Evolutionary conservation across 352 stramenopile species (phyloP), one percentile per base, ranked within the genome.

Genomic region (Phytophthora pseudosyringae): DNA sequence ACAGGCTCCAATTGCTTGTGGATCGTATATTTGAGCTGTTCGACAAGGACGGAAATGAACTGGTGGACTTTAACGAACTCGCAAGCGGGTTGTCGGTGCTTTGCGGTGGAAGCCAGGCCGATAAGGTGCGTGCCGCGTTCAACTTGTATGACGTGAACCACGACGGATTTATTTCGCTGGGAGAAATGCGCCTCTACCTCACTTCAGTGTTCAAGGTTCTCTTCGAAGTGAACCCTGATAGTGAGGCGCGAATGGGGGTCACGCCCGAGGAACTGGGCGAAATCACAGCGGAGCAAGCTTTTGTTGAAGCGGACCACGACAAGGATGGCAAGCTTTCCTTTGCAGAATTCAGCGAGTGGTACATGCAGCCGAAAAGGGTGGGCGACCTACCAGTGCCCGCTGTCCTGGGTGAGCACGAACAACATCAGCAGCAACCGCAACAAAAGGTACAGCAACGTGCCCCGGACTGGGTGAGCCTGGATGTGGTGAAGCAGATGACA

Each of bases 91-190:
- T 97, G 10, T 94, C 86, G 1, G 75, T 96, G 51, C 65, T 96
- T 3, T 95, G 88, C 48, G 78, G 86, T 15, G 88, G 84, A 15
- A 82, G 55, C 10, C 68, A 86, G 40, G 75, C 75, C 0, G 86
- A 97, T 40, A 93, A 95, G 50, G 83, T 94, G 8, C 79, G 76
- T n/a, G 71, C 86, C 3, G 87, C 89, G 3, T 97, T 97, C 45
- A 87, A 82, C 26, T 65, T 97, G 26, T 97, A 96, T 64, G 89
- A 96, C 56, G 73, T 94, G 29, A 95, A 97, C 65, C 80, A 90
- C 35, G 88, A 97, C 53, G 90, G 88, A 9, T 89, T 74, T 44
- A 96, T 97, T 45, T 94, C 84, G 15, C 60, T 97, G 8, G 77
- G 78, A 5, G 90, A 96, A 59, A 96, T 96, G 86, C 75, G 80